Conservation (phyloP, 2,329 filamentous ascomycete genomes). For the Berkeleyomyces rouxiae region DNA sequence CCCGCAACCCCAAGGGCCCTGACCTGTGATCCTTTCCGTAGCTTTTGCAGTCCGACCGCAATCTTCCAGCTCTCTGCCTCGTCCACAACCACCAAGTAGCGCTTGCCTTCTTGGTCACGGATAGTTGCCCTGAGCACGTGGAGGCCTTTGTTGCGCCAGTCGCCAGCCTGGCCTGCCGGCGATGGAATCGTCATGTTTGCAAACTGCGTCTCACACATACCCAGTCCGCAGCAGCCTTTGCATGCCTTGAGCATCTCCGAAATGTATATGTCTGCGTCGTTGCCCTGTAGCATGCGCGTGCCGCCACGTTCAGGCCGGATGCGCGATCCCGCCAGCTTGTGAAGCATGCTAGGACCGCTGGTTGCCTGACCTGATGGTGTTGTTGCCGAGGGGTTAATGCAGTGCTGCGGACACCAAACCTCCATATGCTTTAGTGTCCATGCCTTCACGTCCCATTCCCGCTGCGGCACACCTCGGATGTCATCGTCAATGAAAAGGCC, state of each 20-base stretch:
- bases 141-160: conserved; percentile 37
- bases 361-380: conserved; percentile 22
- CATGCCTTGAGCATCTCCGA: conserved; percentile 46
- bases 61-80: conserved; percentile 56
- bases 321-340: conserved; percentile 31
- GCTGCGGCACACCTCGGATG: conserved; percentile 73
- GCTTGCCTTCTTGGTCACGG: conserved; percentile 48
- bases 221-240: conserved; percentile 44
- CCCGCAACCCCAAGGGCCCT: conserved; percentile 41
- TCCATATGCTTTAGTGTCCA: conserved; percentile 93
- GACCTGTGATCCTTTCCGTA: conserved; percentile 43
- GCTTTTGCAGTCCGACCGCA: conserved; percentile 40
- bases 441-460: conserved; percentile 96
- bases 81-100: conserved; percentile 46
- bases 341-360: conserved; percentile 28
- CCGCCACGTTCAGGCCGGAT: conserved; percentile 32
- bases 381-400: conserved; percentile 30
- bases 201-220: conserved; percentile 30
- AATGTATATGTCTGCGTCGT: conserved; percentile 51
- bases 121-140: conserved; percentile 48
- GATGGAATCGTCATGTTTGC: conserved; percentile 26
- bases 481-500: conserved; percentile 97
- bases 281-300: conserved; percentile 37
- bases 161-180: conserved; percentile 31
- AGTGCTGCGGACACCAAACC: conserved; percentile 61